Evolutionary conservation across 2,329 filamentous ascomycete species (phyloP).

Genomic region (Arthrobotrys entomopaga): DNA sequence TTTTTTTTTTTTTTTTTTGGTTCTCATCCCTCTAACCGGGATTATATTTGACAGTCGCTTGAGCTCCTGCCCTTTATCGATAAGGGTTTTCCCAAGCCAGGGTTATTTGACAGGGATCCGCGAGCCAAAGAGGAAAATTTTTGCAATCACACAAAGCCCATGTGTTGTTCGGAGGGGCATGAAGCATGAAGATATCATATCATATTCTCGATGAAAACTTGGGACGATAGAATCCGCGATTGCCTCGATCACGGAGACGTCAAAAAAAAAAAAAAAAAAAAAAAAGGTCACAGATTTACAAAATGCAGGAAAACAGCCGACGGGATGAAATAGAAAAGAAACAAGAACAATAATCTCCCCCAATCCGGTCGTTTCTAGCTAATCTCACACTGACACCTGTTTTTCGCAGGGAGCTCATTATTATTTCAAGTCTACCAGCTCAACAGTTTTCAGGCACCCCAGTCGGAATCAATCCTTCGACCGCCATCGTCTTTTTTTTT

Average conservation of each 20-base stretch:
- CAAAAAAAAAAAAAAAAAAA: no score
- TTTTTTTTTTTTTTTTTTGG: constrained; percentile 27
- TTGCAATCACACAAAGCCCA: neutral
- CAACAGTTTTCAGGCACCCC: constrained; percentile 32
- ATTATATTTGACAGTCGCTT: constrained; percentile 44
- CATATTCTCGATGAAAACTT: no score
- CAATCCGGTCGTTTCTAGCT: constrained; percentile 39
- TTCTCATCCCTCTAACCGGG: constrained; percentile 15
- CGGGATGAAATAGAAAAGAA: constrained; percentile 23
- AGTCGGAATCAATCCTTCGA: constrained; percentile 20
- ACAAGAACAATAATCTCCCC: constrained; percentile 45
- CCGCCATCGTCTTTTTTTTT: constrained; percentile 14
- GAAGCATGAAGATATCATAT: neutral
- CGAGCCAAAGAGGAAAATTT: constrained; percentile 6
- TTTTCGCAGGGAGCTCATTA: constrained; percentile 43
- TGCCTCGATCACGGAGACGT: neutral
- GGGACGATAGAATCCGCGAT: constrained; percentile 12
- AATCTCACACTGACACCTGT: constrained; percentile 54
- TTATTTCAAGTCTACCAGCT: constrained; percentile 17
- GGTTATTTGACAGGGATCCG: constrained; percentile 39
- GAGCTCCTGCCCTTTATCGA: constrained; percentile 53
- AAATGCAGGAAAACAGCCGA: constrained; percentile 38
- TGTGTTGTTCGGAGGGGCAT: constrained; percentile 12
- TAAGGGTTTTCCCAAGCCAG: constrained; percentile 38
- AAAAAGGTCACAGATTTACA: constrained; percentile 27